Base-by-base conservation (phyloP, 2,329 filamentous ascomycete genomes). In the Albifimbria verrucaria region DNA sequence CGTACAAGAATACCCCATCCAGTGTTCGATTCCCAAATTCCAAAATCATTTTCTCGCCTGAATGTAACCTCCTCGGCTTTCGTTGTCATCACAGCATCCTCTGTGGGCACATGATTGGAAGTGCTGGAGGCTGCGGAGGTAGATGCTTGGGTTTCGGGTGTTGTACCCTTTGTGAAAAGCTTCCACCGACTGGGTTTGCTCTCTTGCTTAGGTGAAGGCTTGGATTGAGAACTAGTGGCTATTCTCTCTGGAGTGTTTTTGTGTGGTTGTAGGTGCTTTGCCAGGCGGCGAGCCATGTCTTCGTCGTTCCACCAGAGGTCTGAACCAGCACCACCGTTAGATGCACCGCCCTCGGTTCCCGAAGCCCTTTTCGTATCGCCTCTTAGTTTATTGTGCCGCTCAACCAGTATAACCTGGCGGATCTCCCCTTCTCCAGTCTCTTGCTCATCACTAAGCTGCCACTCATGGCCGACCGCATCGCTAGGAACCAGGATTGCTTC, bases 1-100 rank as follows among this genome's bases (percentile, higher is more conserved):
- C 63, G 67, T 1, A 80, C 68, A 15, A 80, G 73, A 25, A 83
- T 66, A 0, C 72, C 79, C 70, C 73, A 82, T 2, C 79, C 80
- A 2, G 70, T 73, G 55, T 67, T 66, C 26, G 75, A 78, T 61
- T 82, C 78, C 72, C 74, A 78, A 1, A 83, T 64, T 0, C 79
- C 79, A 60, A 82, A 68, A 15, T 74, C 75, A 21, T 78, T 82
- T 63, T 80, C 73, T 45, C 62, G 62, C n/a, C 79, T 63, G 52
- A 83, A 81, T 0, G 77, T 76, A 2, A 80, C 71, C 57, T 80
- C 73, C 48, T 81, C 72, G 0, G 75, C 73, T 23, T 62, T 63
- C 2, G 74, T 72, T 3, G 59, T 64, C 72, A 81, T 77, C 4
- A 57, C 65, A 1, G 74, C 68, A 6, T 62, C 59, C 2, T 62